Conservation (phyloP, 208 protist species). For the Leishmania amazonensis region DNA sequence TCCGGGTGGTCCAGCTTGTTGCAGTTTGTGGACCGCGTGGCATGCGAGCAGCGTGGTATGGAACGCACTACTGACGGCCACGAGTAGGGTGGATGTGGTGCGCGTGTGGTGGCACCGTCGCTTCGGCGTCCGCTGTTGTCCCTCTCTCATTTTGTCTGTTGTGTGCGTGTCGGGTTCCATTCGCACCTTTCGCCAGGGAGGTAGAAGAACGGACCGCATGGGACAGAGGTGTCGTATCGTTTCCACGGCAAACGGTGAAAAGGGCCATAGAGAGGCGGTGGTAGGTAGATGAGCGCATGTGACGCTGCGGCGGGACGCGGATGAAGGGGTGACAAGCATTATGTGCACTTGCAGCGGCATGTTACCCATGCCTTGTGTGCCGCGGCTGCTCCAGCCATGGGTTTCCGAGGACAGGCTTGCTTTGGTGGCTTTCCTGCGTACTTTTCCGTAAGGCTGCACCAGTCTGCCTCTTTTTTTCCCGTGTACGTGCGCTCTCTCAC, state of each 20-base stretch:
- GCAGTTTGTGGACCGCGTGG: slow-evolving; percentile 34
- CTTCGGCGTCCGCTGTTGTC: background rate
- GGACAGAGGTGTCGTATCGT: background rate
- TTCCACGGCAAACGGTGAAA: background rate
- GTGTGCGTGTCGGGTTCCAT: background rate
- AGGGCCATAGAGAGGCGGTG: background rate
- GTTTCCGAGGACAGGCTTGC: background rate
- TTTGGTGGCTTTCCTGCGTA: background rate
- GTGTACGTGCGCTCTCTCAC: background rate
- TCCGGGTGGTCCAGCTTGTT: slow-evolving; percentile 34
- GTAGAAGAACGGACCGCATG: background rate
- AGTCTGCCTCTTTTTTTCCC: background rate
- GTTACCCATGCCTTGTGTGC: background rate
- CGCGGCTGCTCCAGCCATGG: background rate
- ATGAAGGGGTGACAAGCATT: background rate
- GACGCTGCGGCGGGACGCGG: background rate
- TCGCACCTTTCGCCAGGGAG: background rate
- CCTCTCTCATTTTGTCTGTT: background rate
- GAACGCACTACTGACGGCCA: background rate
- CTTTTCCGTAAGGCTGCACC: background rate
- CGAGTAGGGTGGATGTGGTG: background rate
- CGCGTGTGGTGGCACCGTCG: background rate
- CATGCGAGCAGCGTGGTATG: slow-evolving; percentile 8
- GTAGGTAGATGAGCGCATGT: background rate
- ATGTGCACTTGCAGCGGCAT: background rate